Evolutionary conservation across 2,329 filamentous ascomycete genomes (phyloP), one percentile per base, ranked within the genome.

Genomic region (Pseudogymnoascus sp.): DNA sequence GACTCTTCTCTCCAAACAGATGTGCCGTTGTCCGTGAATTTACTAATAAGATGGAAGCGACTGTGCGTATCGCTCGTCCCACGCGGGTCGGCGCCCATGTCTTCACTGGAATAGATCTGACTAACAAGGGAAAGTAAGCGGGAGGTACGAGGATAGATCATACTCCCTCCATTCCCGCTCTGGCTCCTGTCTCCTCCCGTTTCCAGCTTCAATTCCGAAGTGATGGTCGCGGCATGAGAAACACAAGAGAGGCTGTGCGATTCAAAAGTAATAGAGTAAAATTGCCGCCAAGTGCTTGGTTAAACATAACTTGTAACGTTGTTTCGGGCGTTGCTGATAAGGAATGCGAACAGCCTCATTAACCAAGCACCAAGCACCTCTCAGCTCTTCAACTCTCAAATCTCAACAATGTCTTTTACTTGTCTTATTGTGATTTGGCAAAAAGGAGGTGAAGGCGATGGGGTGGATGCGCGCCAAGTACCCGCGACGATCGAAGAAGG

Each of bases 271-370:
- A 50, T 15, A n/a, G 23, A 28, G 44, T 50, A 50, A 50, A 50
- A 50, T 50, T 50, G 44, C 44, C 44, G 44, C 44, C 44, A 50
- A 50, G 44, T 28, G 44, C 44, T 50, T 50, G 44, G 44, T 50
- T 28, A 50, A 50, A 50, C 44, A 50, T 17, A 9, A 4, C 13
- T 50, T 15, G 44, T 50, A 50, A 50, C 44, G 15, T 50, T 50
- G 44, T 50, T 50, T 50, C 44, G 44, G 44, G 44, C 17, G 23
- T 15, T 15, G n/a, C 44, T 50, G 44, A 50, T 50, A 50, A 50
- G 23, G 13, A 50, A 50, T 50, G 44, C 23, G 44, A 28, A 17
- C 44, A 50, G 44, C 23, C 44, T 50, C 44, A 28, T 50, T 28
- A 28, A 10, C 13, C 3, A 23, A 28, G 15, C 44, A 10, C 13